These are phyloP conservation scores for Macrocystidia cucumis DNA, from an alignment of 1,284 basidiomycete genomes.

Conservation along the genomic window DNA sequence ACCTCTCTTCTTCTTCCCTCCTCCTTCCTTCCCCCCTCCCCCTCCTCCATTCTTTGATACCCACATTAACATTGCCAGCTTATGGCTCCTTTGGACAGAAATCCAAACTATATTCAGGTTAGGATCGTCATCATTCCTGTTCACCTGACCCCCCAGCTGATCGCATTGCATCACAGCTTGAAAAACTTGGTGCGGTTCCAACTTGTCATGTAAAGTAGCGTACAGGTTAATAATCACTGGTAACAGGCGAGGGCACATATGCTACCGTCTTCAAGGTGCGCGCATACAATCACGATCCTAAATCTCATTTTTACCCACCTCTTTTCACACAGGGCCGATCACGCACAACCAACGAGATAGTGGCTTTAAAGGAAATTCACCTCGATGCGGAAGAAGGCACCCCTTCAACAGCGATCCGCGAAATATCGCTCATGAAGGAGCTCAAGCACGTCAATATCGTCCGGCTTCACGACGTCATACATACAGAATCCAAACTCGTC, in stretches of 20 bases:
- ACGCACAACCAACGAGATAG: slow-evolving; percentile 83
- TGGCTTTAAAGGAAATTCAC: slow-evolving; percentile 91
- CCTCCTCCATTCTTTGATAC: background rate
- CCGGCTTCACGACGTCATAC: slow-evolving; percentile 96
- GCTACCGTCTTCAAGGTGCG: slow-evolving; percentile 88
- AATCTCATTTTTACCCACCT: slow-evolving; percentile 4
- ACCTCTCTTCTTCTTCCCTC: background rate
- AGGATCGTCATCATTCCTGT: slow-evolving; percentile 12
- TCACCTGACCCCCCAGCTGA: slow-evolving; percentile 3
- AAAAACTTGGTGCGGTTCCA: too few species aligned
- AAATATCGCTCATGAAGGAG: slow-evolving; percentile 96
- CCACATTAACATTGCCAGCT: background rate
- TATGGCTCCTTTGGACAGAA: slow-evolving; percentile 4
- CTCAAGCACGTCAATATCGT: slow-evolving; percentile 94
- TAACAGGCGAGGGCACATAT: slow-evolving; percentile 74
- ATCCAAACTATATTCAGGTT: slow-evolving; percentile 68
- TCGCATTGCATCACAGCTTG: background rate
- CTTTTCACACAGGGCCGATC: slow-evolving; percentile 68
- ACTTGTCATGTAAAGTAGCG: too few species aligned
- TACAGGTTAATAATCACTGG: too few species aligned
- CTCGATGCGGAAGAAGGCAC: slow-evolving; percentile 95
- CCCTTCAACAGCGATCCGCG: slow-evolving; percentile 90
- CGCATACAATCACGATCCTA: slow-evolving; percentile 2
- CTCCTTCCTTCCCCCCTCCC: background rate
- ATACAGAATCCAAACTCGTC: slow-evolving; percentile 96